Percentiles rank a stretch among this genome's conserved stretches.
Conservation (phyloP, 371 early-diverging fungal species). For the Actinomortierella wolfii region DNA sequence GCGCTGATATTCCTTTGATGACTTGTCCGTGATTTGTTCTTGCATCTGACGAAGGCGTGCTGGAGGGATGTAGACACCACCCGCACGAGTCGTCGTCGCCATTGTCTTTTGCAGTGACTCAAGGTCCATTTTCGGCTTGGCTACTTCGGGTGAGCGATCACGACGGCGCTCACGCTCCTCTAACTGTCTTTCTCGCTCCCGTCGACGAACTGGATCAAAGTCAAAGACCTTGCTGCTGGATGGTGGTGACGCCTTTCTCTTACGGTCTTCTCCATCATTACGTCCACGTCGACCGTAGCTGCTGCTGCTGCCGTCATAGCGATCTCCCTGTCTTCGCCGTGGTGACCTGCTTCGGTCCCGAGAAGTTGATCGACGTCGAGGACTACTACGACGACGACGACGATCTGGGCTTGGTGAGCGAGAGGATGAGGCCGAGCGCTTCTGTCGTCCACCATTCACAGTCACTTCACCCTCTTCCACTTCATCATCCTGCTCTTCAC, state of each 20-base stretch:
- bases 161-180: constrained; percentile 13
- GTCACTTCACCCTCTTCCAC: neutral
- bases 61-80: constrained; percentile 94
- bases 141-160: constrained; percentile 12
- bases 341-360: constrained; percentile 4
- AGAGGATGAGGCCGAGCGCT: neutral
- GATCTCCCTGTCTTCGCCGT: constrained; percentile 6
- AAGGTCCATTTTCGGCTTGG: constrained; percentile 31
- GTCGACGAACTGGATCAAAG: constrained; percentile 30
- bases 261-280: constrained; percentile 1
- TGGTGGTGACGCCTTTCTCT: constrained; percentile 5
- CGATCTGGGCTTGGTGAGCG: neutral
- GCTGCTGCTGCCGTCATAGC: neutral
- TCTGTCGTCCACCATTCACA: constrained; percentile 1
- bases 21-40: constrained; percentile 76
- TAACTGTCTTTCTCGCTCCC: constrained; percentile 49
- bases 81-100: constrained; percentile 51
- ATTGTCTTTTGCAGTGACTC: constrained; percentile 29
- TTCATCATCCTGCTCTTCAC: neutral
- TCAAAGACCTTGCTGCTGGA: constrained; percentile 12
- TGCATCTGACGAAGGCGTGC: constrained; percentile 86
- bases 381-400: constrained; percentile 1
- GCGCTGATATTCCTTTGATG: constrained; percentile 80
- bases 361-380: constrained; percentile 5
- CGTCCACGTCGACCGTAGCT: neutral